phyloP scores from a whole-genome alignment of 352 stramenopile species.

The Globisporangium takayamanum region DNA sequence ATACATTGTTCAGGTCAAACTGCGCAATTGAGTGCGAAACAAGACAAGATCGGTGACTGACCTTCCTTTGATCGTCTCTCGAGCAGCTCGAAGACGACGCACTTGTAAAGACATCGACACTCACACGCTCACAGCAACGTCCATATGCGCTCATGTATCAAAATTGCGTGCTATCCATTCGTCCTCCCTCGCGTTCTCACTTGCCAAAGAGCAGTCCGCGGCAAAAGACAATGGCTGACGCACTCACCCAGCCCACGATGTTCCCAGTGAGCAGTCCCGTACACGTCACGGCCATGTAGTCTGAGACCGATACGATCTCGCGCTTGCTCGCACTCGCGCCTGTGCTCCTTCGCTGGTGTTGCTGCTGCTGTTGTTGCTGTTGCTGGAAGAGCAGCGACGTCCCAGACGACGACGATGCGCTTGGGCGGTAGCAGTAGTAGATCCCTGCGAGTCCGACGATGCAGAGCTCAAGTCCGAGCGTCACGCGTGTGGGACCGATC shows the following conservation, averaged over 20 bases:
- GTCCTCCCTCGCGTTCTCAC: neutral
- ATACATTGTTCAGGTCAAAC: no score
- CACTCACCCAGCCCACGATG: conserved; percentile 46
- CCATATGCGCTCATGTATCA: neutral
- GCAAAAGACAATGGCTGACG: conserved; percentile 48
- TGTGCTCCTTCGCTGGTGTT: neutral
- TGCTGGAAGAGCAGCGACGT: conserved; percentile 2
- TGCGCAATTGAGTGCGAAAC: no score
- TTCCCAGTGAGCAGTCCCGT: conserved; percentile 58
- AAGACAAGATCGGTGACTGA: no score
- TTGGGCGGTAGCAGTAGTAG: conserved; percentile 46
- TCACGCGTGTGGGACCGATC: conserved; percentile 18
- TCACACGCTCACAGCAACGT: neutral
- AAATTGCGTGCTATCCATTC: neutral
- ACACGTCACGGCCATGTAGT: conserved; percentile 61
- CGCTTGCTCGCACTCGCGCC: conserved; percentile 14
- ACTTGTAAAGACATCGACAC: neutral
- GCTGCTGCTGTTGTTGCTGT: conserved; percentile 7
- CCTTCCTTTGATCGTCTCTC: no score
- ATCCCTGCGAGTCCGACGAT: conserved; percentile 51
- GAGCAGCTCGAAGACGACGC: no score
- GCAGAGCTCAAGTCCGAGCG: conserved; percentile 31
- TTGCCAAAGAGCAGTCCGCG: conserved; percentile 42
- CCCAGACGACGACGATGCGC: neutral
- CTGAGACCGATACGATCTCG: conserved; percentile 59